These are phyloP conservation scores for Melanogaster broomeanus DNA, from an alignment of 768 basidiomycete species.

Conservation along the genomic window DNA sequence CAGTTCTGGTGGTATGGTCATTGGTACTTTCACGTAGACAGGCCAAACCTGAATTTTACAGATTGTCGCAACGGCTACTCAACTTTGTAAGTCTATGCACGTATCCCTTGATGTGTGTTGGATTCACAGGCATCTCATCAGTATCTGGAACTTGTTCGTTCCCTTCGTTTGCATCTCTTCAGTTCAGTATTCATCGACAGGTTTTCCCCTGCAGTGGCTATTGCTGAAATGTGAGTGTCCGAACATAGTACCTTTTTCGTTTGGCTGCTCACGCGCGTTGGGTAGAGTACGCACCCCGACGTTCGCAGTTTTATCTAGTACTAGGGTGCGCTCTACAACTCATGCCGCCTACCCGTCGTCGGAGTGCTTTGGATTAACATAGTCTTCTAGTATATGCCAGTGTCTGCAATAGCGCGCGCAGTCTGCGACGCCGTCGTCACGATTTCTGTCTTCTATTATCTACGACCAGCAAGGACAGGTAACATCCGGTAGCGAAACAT, in stretches of 20 bases:
- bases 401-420: neutral
- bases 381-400: neutral
- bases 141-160: slow-evolving; percentile 10
- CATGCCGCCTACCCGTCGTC: neutral
- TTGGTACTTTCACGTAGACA: neutral
- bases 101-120: neutral
- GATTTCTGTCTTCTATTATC: slow-evolving; percentile 5
- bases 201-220: neutral
- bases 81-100: slow-evolving; percentile 5
- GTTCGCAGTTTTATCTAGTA: neutral
- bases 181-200: neutral
- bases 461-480: slow-evolving; percentile 10
- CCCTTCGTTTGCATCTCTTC: neutral
- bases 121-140: neutral
- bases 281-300: slow-evolving; percentile 5
- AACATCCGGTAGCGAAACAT: too few relatives aligned
- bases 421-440: slow-evolving; percentile 13
- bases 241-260: neutral
- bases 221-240: slow-evolving; percentile 4
- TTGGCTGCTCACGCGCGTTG: neutral
- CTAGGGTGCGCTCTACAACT: neutral
- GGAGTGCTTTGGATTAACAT: neutral
- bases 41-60: neutral
- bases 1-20: slow-evolving; percentile 13
- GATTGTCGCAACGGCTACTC: slow-evolving; percentile 5